These are phyloP conservation scores for Blastocystis sp. DNA, from an alignment of 352 stramenopile species.

Conservation along the genomic window DNA sequence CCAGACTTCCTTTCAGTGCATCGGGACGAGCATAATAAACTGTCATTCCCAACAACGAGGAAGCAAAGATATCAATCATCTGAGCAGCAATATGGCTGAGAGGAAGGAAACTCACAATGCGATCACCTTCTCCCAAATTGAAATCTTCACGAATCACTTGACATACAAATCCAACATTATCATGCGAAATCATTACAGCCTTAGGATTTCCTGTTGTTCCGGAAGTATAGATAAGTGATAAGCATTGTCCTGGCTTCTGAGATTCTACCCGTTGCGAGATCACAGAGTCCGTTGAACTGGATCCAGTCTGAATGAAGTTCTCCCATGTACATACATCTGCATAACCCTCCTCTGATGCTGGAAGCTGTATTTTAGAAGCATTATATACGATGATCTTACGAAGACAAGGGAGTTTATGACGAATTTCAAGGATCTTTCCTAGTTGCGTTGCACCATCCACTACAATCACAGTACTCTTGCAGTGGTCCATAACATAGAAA, in stretches of 20 bases:
- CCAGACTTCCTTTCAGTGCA: conserved; percentile 78
- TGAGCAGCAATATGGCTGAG: conserved; percentile 80
- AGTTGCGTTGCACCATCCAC: conserved; percentile 75
- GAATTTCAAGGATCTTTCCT: conserved; percentile 72
- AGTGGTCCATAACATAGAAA: conserved; percentile 79
- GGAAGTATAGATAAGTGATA: conserved; percentile 82
- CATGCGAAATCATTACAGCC: conserved; percentile 82
- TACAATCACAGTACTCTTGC: conserved; percentile 73
- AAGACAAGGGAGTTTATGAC: conserved; percentile 61
- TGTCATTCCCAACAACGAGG: conserved; percentile 68
- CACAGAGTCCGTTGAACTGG: conserved; percentile 69
- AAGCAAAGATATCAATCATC: conserved; percentile 75
- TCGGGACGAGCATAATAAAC: conserved; percentile 79
- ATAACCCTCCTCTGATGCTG: not conserved
- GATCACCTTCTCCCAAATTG: conserved; percentile 67
- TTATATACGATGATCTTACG: conserved; percentile 57
- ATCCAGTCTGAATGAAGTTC: conserved; percentile 63
- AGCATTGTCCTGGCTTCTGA: conserved; percentile 77
- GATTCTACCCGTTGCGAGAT: conserved; percentile 72
- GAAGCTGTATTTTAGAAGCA: not conserved
- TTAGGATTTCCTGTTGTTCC: conserved; percentile 81
- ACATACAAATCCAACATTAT: conserved; percentile 77
- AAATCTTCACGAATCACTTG: conserved; percentile 41
- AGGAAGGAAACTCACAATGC: conserved; percentile 78
- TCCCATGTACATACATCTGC: conserved; percentile 14